Percentiles rank a stretch among this genome's conserved stretches.
Conservation (phyloP, 2,329 filamentous ascomycete species). For the Xylariaceae sp. region DNA sequence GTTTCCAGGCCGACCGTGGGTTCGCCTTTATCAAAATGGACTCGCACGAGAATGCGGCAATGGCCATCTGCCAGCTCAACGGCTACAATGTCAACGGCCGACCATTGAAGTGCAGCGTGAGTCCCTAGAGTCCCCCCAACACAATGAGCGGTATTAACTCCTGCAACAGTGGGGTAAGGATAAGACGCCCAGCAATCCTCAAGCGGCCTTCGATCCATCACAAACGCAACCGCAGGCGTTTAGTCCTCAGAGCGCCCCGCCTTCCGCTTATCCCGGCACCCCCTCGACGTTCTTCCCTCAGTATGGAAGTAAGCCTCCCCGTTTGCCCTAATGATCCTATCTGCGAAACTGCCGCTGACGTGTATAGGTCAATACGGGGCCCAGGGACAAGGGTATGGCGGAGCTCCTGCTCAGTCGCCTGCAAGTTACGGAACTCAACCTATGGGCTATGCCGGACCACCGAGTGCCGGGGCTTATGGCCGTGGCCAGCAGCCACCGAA, state of each 20-base stretch:
- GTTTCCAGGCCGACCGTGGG: constrained; percentile 94
- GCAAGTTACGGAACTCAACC: constrained; percentile 60
- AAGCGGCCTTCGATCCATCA: constrained; percentile 70
- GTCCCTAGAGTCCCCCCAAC: constrained; percentile 47
- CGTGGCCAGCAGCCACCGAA: constrained; percentile 62
- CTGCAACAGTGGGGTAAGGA: constrained; percentile 98
- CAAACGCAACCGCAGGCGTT: constrained; percentile 60
- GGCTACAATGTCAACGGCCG: constrained; percentile 97
- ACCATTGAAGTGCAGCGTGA: constrained; percentile 96
- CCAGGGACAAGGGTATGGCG: constrained; percentile 63
- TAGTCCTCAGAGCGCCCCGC: constrained; percentile 69
- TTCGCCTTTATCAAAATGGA: constrained; percentile 99
- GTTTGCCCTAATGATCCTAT: constrained; percentile 16
- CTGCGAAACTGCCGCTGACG: constrained; percentile 25
- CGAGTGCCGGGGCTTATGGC: constrained; percentile 78
- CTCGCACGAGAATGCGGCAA: constrained; percentile 92
- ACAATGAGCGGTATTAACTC: too few species aligned
- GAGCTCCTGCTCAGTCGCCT: constrained; percentile 56
- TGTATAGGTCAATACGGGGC: constrained; percentile 50
- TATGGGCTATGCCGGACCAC: constrained; percentile 65
- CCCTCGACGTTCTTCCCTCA: constrained; percentile 86
- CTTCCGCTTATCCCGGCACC: constrained; percentile 67
- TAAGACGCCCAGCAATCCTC: constrained; percentile 73
- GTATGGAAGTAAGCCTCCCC: constrained; percentile 65
- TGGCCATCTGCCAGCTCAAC: constrained; percentile 96